phyloP scores from a whole-genome alignment of 2,329 filamentous ascomycete species.

The Calonectria naviculata region DNA sequence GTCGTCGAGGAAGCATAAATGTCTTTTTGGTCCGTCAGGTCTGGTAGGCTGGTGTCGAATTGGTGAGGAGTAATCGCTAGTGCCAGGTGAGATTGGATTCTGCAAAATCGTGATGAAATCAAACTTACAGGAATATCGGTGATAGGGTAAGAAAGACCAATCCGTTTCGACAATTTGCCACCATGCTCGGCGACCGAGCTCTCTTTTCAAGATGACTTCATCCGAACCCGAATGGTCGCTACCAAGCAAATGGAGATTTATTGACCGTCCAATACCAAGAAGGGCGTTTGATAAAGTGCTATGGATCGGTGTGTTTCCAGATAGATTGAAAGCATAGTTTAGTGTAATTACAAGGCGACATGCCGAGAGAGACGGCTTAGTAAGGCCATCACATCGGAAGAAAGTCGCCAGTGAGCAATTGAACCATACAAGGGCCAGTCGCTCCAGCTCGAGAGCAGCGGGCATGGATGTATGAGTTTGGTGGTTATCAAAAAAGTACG shows the following conservation, averaged over 20 bases:
- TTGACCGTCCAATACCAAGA: neutral
- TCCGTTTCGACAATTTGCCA: neutral
- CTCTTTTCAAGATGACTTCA: neutral
- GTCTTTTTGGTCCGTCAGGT: neutral
- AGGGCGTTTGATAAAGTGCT: neutral
- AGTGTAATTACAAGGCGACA: neutral
- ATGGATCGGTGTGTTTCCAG: neutral
- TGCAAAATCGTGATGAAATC: too few species aligned
- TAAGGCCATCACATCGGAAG: neutral
- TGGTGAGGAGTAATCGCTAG: neutral
- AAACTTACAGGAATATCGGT: neutral
- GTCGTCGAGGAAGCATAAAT: neutral
- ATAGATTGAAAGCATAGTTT: neutral
- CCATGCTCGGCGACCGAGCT: neutral
- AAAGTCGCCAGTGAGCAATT: neutral
- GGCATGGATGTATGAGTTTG: neutral
- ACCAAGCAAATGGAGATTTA: neutral
- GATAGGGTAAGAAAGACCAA: neutral
- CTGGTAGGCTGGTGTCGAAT: neutral
- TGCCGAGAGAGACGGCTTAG: neutral
- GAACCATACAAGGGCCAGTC: neutral
- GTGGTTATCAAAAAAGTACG: neutral
- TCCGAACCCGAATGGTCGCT: neutral
- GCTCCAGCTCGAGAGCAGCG: neutral
- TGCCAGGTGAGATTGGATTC: neutral